Evolutionary conservation across 495 filamentous ascomycete species (phyloP).

Genomic region (Hyaloscypha finlandica): DNA sequence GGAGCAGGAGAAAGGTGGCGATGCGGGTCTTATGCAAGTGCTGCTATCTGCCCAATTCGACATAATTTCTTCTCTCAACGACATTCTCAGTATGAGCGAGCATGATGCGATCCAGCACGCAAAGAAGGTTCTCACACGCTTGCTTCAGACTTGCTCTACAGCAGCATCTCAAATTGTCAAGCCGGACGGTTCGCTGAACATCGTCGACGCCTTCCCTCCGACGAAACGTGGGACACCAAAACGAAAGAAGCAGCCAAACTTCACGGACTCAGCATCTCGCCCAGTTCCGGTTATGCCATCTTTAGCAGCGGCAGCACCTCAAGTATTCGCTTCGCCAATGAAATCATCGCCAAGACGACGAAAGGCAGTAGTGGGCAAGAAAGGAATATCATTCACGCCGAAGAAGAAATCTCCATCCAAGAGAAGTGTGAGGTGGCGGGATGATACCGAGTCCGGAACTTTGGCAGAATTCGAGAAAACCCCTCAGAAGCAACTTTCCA

Average conservation of each 20-base stretch:
- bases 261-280: constrained; percentile 40
- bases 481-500: constrained; percentile 60
- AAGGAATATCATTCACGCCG: constrained; percentile 79
- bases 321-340: constrained; percentile 48
- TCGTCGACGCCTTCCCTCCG: constrained; percentile 58
- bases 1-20: constrained; percentile 81
- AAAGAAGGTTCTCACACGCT: constrained; percentile 72
- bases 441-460: constrained; percentile 81
- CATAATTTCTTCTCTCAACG: constrained; percentile 76
- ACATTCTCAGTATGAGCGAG: constrained; percentile 78
- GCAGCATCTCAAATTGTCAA: constrained; percentile 83
- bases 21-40: constrained; percentile 74
- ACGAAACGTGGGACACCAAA: constrained; percentile 71
- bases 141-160: constrained; percentile 73
- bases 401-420: constrained; percentile 77
- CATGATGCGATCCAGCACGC: constrained; percentile 80
- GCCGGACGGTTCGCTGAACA: constrained; percentile 74
- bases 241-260: constrained; percentile 57
- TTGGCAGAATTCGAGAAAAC: constrained; percentile 90
- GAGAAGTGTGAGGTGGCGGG: constrained; percentile 86
- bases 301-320: constrained; percentile 36
- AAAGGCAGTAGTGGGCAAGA: constrained; percentile 67
- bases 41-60: constrained; percentile 91
- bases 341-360: constrained; percentile 82
- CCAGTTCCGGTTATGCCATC: constrained; percentile 41